Conservation (phyloP, 2,329 filamentous ascomycete species). For the Aspergillus bombycis region DNA sequence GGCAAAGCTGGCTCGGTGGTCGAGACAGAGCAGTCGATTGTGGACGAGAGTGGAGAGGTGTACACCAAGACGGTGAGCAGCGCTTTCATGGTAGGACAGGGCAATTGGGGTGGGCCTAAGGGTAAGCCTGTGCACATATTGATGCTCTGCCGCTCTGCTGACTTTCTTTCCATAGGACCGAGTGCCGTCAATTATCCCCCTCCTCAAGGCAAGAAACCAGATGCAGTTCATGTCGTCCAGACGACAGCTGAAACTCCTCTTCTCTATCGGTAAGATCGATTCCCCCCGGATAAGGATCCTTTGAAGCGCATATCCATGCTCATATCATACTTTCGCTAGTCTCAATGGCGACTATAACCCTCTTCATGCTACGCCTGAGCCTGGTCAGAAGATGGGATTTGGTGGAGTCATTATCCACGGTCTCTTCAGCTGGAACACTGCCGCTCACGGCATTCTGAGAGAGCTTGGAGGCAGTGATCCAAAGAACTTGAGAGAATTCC, state of each 20-base stretch:
- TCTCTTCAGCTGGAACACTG: conserved; percentile 82
- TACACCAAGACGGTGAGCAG: conserved; percentile 71
- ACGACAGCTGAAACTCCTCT: conserved; percentile 73
- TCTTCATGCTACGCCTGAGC: conserved; percentile 83
- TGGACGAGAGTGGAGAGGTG: conserved; percentile 71
- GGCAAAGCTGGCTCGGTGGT: conserved; percentile 80
- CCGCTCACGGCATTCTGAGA: conserved; percentile 73
- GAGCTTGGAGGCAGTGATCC: conserved; percentile 76
- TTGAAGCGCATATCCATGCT: not conserved
- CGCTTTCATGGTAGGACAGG: conserved; percentile 79
- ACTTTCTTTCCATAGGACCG: conserved; percentile 49
- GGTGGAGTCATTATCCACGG: conserved; percentile 88
- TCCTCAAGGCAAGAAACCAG: conserved; percentile 70
- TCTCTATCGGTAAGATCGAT: conserved; percentile 63
- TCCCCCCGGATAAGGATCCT: not conserved
- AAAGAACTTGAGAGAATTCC: conserved; percentile 82
- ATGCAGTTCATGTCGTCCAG: conserved; percentile 70
- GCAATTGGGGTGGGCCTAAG: conserved; percentile 87
- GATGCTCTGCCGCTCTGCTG: conserved; percentile 2
- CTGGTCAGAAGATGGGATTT: conserved; percentile 87
- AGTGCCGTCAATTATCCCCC: conserved; percentile 77
- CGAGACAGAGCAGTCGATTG: conserved; percentile 76
- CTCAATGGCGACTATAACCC: conserved; percentile 96
- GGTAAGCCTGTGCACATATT: conserved; percentile 50
- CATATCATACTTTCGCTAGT: conserved; percentile 45